These are phyloP conservation scores for Apophysomyces sp. DNA, from an alignment of 371 early-diverging fungal species.

Conservation along the genomic window DNA sequence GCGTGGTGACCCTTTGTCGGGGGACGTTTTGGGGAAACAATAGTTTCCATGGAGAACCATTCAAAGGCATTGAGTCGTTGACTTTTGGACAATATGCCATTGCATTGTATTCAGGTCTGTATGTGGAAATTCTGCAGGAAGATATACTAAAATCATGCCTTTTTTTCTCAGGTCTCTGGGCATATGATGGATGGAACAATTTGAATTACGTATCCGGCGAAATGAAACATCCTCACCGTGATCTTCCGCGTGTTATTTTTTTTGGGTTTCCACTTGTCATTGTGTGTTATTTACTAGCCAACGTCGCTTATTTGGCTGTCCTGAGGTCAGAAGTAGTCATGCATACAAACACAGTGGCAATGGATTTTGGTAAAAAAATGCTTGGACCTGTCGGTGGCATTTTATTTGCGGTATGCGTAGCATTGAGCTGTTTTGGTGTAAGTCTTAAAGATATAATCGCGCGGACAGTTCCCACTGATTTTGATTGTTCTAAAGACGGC, in stretches of 20 bases:
- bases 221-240: conserved; percentile 81
- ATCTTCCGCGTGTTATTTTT: conserved; percentile 71
- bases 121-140: background rate
- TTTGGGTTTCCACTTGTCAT: conserved; percentile 77
- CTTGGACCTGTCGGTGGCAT: conserved; percentile 75
- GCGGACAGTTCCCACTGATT: background rate
- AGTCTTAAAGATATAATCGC: conserved; percentile 4
- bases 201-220: conserved; percentile 89
- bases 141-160: conserved; percentile 4
- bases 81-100: conserved; percentile 71
- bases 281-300: conserved; percentile 77
- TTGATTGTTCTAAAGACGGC: conserved; percentile 47
- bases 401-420: conserved; percentile 73
- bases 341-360: conserved; percentile 67
- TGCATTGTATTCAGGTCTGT: conserved; percentile 72
- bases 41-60: conserved; percentile 63
- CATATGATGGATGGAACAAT: conserved; percentile 91
- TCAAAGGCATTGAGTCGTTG: conserved; percentile 56
- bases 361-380: conserved; percentile 75
- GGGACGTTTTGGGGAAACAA: conserved; percentile 50
- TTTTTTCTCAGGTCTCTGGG: conserved; percentile 81
- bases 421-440: conserved; percentile 74
- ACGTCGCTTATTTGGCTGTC: conserved; percentile 85
- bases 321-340: conserved; percentile 68
- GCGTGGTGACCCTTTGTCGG: conserved; percentile 69